Conservation (phyloP, 2,329 filamentous ascomycete species). For the Aureobasidium sp. region DNA sequence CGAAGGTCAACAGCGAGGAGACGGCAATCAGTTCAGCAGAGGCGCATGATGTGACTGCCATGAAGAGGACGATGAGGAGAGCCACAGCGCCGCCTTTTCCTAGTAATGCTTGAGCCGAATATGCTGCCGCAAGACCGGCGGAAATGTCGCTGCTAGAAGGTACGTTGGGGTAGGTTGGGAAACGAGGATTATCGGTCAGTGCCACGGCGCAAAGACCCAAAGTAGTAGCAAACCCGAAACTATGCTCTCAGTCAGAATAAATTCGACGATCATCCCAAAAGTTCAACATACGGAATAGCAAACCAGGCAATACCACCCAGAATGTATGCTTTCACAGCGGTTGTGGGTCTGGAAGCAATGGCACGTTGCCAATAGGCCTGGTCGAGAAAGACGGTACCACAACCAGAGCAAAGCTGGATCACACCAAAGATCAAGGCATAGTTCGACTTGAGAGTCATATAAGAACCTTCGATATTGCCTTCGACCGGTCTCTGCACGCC, state of each 20-base stretch:
- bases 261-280: no score
- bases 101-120: constrained; percentile 22
- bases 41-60: constrained; percentile 25
- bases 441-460: constrained; percentile 35
- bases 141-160: constrained; percentile 20
- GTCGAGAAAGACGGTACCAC: constrained; percentile 27
- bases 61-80: constrained; percentile 23
- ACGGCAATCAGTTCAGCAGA: constrained; percentile 36
- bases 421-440: constrained; percentile 37
- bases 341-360: constrained; percentile 33
- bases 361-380: constrained; percentile 44
- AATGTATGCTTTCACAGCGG: constrained; percentile 33
- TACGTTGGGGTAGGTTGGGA: constrained; percentile 34
- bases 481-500: constrained; percentile 31
- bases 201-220: constrained; percentile 41
- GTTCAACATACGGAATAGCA: constrained; percentile 21
- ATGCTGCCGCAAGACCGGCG: constrained; percentile 23
- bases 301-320: constrained; percentile 44
- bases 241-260: background rate
- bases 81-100: constrained; percentile 23
- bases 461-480: constrained; percentile 36
- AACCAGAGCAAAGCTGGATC: constrained; percentile 35
- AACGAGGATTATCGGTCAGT: constrained; percentile 37
- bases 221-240: constrained; percentile 40
- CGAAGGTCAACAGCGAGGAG: constrained; percentile 34